phyloP scores from a whole-genome alignment of 306 rosid genomes.

The Lithocarpus polystachyus region DNA sequence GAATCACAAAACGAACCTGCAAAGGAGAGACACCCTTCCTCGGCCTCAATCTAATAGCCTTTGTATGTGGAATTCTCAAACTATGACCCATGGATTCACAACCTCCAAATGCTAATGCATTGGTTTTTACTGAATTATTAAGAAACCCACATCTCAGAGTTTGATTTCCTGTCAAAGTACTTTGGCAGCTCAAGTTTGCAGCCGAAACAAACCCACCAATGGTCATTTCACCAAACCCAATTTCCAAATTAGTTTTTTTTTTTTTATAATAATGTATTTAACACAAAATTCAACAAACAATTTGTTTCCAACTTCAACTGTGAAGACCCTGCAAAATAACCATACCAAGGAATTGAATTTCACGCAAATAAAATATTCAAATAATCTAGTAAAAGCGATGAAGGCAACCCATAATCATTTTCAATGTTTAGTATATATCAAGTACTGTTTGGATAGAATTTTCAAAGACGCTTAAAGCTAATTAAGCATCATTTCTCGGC shows the following conservation, averaged over 20 bases:
- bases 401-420: neutral
- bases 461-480: neutral
- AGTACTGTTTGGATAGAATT: too few species aligned
- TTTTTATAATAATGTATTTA: neutral
- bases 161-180: slow-evolving; percentile 16
- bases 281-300: neutral
- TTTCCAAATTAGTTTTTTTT: neutral
- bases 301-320: neutral
- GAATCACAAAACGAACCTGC: slow-evolving; percentile 34
- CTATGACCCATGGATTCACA: slow-evolving; percentile 49
- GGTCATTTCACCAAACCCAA: slow-evolving; percentile 46
- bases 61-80: slow-evolving; percentile 30
- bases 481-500: neutral
- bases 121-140: slow-evolving; percentile 19
- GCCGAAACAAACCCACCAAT: slow-evolving; percentile 56
- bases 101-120: slow-evolving; percentile 46
- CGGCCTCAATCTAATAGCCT: slow-evolving; percentile 16
- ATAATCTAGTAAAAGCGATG: neutral
- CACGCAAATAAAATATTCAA: neutral
- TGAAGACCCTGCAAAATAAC: slow-evolving; percentile 6
- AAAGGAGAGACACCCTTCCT: slow-evolving; percentile 43
- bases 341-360: neutral
- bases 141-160: slow-evolving; percentile 22
- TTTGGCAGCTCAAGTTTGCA: slow-evolving; percentile 44
- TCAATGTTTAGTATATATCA: too few species aligned